Evolutionary conservation across 1,139 yeast genomes (phyloP).

Genomic region (Saccharomycopsis hybrid): DNA sequence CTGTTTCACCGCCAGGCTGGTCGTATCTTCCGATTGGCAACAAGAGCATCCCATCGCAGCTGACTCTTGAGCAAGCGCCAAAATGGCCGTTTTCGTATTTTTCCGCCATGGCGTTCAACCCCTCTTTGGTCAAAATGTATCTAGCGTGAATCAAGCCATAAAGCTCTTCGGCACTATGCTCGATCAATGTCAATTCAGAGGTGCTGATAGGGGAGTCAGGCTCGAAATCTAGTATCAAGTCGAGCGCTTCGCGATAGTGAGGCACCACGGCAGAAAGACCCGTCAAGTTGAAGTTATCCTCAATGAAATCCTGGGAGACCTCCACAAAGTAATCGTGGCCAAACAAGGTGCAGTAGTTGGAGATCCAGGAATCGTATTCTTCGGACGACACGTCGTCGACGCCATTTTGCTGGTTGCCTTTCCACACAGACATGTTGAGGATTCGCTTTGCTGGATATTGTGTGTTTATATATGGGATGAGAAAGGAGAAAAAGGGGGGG

Average conservation of each 20-base stretch:
- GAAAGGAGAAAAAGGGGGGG: no score
- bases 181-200: constrained; percentile 68
- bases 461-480: neutral
- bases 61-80: constrained; percentile 87
- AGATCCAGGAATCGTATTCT: constrained; percentile 81
- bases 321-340: constrained; percentile 94
- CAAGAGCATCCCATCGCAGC: constrained; percentile 87
- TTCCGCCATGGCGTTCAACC: constrained; percentile 91
- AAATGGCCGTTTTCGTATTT: constrained; percentile 86
- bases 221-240: constrained; percentile 82
- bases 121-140: constrained; percentile 81
- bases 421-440: constrained; percentile 4
- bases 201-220: constrained; percentile 40
- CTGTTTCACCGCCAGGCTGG: constrained; percentile 86
- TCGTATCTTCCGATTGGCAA: constrained; percentile 92
- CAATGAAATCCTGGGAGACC: constrained; percentile 87
- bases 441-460: neutral
- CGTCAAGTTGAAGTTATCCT: constrained; percentile 92
- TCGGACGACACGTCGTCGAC: constrained; percentile 29
- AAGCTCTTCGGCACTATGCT: constrained; percentile 84
- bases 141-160: constrained; percentile 95
- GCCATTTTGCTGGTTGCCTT: neutral
- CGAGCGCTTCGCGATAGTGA: constrained; percentile 85
- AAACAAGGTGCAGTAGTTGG: constrained; percentile 77
- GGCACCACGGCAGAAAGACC: constrained; percentile 85